These are phyloP conservation scores for Penicillium sp. DNA, from an alignment of 2,329 filamentous ascomycete species.

Conservation along the genomic window DNA sequence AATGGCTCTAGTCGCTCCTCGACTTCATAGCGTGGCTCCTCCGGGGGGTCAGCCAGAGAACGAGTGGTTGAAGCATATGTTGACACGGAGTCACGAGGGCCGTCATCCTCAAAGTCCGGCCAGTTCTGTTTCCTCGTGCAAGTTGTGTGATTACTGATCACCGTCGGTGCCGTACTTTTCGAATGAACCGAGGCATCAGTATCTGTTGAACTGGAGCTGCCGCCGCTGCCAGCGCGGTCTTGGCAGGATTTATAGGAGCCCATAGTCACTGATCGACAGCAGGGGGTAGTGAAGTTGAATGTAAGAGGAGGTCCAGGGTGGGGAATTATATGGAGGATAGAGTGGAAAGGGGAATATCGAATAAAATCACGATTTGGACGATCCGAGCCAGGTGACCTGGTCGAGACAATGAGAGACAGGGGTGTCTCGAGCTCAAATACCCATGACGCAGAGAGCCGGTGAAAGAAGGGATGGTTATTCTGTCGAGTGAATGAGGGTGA, in stretches of 20 bases:
- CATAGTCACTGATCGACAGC: conserved; percentile 19
- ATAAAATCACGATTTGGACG: conserved; percentile 2
- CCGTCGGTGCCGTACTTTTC: conserved; percentile 39
- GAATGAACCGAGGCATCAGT: conserved; percentile 37
- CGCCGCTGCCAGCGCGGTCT: conserved; percentile 21
- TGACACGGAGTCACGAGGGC: conserved; percentile 58
- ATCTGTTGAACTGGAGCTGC: conserved; percentile 37
- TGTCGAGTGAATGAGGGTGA: conserved; percentile 1
- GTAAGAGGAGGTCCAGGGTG: conserved; percentile 2
- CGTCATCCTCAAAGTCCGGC: conserved; percentile 3
- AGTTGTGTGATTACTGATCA: conserved; percentile 31
- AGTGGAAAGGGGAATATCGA: neutral
- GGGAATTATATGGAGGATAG: neutral
- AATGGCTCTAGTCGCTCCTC: conserved; percentile 53
- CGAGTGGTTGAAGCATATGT: conserved; percentile 72
- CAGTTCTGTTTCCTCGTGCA: conserved; percentile 4
- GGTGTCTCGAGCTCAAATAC: conserved; percentile 1
- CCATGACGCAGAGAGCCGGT: conserved; percentile 2
- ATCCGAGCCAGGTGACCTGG: neutral
- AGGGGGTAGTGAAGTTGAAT: neutral
- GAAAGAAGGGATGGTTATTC: neutral
- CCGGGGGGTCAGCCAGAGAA: conserved; percentile 53
- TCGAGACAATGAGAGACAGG: neutral
- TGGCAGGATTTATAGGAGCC: conserved; percentile 28
- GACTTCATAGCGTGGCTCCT: conserved; percentile 50